phyloP scores from a whole-genome alignment of 2,329 filamentous ascomycete species.

The Xylaria digitata region DNA sequence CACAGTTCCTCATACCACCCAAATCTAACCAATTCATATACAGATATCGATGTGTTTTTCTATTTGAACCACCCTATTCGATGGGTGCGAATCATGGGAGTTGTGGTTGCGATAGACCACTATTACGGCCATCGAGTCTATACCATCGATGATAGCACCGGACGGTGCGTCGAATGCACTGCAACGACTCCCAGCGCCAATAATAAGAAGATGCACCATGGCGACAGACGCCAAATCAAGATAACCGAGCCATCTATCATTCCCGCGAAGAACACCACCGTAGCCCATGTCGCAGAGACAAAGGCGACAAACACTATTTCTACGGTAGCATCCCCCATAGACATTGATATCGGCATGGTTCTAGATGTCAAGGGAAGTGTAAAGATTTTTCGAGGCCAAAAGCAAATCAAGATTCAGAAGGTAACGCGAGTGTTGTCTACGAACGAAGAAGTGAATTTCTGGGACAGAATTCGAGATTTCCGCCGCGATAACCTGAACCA shows the following conservation, averaged over 20 bases:
- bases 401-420: conserved; percentile 65
- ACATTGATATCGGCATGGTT: conserved; percentile 62
- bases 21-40: neutral
- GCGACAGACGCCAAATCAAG: conserved; percentile 9
- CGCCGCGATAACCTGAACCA: conserved; percentile 60
- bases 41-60: conserved; percentile 72
- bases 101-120: conserved; percentile 73
- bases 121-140: conserved; percentile 60
- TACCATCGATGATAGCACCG: conserved; percentile 74
- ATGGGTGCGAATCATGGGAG: conserved; percentile 77
- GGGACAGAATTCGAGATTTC: conserved; percentile 66
- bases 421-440: conserved; percentile 62
- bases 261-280: neutral
- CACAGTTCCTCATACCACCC: neutral
- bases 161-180: conserved; percentile 65
- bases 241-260: neutral
- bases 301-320: conserved; percentile 14
- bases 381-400: conserved; percentile 59
- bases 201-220: conserved; percentile 13
- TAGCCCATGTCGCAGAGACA: neutral
- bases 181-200: conserved; percentile 43
- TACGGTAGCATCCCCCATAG: conserved; percentile 31
- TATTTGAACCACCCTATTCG: conserved; percentile 79
- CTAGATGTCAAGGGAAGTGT: conserved; percentile 68
- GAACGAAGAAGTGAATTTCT: conserved; percentile 67